Evolutionary conservation across 148 eudicot genomes (phyloP).

Genomic region (Spergularia bocconei): DNA sequence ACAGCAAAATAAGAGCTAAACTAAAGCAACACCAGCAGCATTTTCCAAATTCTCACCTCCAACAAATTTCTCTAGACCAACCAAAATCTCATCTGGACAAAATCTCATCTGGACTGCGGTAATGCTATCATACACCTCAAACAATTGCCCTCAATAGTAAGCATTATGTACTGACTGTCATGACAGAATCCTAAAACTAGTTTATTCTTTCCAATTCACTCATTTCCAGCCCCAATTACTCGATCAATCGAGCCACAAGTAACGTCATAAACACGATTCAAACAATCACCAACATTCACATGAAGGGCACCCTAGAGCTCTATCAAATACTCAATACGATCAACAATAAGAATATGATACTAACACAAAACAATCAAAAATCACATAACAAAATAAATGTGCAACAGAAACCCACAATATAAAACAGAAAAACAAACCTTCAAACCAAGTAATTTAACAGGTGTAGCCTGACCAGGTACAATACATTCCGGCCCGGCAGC

Average conservation of each 20-base stretch:
- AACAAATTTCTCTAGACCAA: background rate
- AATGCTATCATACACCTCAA: too few species aligned
- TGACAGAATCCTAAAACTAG: background rate
- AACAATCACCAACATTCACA: background rate
- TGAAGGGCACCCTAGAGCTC: background rate
- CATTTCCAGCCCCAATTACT: background rate
- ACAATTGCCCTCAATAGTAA: too few species aligned
- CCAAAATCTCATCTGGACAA: too few species aligned
- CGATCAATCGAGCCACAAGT: background rate
- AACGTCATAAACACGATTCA: background rate
- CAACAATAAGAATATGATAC: too few species aligned
- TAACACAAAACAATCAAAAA: too few species aligned
- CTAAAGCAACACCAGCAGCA: too few species aligned
- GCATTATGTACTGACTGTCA: background rate
- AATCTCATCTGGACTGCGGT: too few species aligned
- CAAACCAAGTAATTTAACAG: conserved; percentile 80
- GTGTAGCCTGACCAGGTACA: conserved; percentile 83
- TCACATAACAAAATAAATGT: too few species aligned
- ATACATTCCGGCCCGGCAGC: conserved; percentile 98
- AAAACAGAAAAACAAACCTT: conserved; percentile 47
- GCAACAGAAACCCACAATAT: background rate
- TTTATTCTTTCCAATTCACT: background rate
- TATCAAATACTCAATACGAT: too few species aligned
- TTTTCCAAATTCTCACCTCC: background rate
- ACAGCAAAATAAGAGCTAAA: background rate